Conservation (phyloP, 805 yeast genomes). For the Candida piceae region DNA sequence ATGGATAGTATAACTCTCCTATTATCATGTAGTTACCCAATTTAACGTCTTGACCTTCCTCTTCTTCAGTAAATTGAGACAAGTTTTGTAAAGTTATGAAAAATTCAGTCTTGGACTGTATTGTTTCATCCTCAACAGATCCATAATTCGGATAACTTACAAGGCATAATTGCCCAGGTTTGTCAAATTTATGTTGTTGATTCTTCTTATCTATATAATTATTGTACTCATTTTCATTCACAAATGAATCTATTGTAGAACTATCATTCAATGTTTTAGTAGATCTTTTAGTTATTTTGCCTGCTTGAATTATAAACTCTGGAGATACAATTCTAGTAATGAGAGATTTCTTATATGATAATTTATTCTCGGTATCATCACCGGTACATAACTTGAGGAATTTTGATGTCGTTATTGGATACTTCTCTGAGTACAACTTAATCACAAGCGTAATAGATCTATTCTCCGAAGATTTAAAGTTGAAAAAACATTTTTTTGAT, state of each 20-base stretch:
- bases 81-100: constrained; percentile 22
- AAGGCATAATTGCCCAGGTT: constrained; percentile 16
- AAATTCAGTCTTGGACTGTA: constrained; percentile 14
- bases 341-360: constrained; percentile 14
- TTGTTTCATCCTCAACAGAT: background rate
- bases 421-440: constrained; percentile 7
- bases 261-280: background rate
- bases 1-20: constrained; percentile 16
- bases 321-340: constrained; percentile 26
- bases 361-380: background rate
- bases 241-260: background rate
- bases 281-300: constrained; percentile 13
- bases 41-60: constrained; percentile 1
- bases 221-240: too few species aligned
- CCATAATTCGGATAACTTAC: constrained; percentile 3
- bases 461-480: constrained; percentile 1
- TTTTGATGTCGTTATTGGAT: constrained; percentile 12
- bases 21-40: constrained; percentile 17
- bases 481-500: constrained; percentile 5
- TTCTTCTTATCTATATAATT: too few species aligned
- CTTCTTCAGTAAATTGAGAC: constrained; percentile 5
- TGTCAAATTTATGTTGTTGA: constrained; percentile 2
- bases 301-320: constrained; percentile 25
- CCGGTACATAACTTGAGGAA: constrained; percentile 16
- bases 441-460: constrained; percentile 6